Percentiles rank a stretch among this genome's conserved stretches.
Conservation (phyloP, 2,329 filamentous ascomycete genomes). For the Penicillium brevicompactum region DNA sequence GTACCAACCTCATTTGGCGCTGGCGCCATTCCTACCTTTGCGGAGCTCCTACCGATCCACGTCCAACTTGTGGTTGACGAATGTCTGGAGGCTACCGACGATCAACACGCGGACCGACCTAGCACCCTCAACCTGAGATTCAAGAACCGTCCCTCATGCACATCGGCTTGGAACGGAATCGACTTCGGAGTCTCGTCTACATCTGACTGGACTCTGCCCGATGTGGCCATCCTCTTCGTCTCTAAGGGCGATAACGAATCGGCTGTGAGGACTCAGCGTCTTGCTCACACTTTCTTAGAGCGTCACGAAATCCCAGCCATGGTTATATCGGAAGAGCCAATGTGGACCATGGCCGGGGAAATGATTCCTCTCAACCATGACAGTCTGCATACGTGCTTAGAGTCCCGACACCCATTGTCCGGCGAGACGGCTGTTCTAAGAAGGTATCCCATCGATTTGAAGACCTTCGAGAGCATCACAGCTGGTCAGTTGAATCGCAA, state of each 20-base stretch:
- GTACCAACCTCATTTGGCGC: conserved; percentile 51
- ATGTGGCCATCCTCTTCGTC: conserved; percentile 50
- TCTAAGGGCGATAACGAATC: conserved; percentile 37
- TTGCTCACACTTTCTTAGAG: conserved; percentile 44
- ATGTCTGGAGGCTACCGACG: conserved; percentile 39
- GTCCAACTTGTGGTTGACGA: conserved; percentile 53
- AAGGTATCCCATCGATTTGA: conserved; percentile 49
- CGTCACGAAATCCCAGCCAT: conserved; percentile 48
- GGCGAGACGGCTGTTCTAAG: conserved; percentile 38
- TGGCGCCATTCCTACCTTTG: conserved; percentile 48
- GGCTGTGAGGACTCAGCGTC: conserved; percentile 31
- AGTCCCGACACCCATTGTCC: conserved; percentile 38
- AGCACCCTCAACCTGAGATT: conserved; percentile 40
- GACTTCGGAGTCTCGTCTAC: conserved; percentile 42
- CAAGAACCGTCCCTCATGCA: conserved; percentile 42
- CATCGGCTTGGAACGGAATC: conserved; percentile 40
- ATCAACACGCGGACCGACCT: conserved; percentile 25
- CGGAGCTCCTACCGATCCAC: conserved; percentile 51
- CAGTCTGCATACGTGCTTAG: conserved; percentile 47
- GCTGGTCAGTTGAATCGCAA: conserved; percentile 51
- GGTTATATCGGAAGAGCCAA: conserved; percentile 46
- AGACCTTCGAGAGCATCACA: conserved; percentile 51
- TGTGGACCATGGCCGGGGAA: conserved; percentile 41
- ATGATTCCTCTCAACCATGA: conserved; percentile 42
- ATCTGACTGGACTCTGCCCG: conserved; percentile 46